Base-by-base conservation (phyloP, 2,329 filamentous ascomycete genomes). In the Chaetothyriales sp. region DNA sequence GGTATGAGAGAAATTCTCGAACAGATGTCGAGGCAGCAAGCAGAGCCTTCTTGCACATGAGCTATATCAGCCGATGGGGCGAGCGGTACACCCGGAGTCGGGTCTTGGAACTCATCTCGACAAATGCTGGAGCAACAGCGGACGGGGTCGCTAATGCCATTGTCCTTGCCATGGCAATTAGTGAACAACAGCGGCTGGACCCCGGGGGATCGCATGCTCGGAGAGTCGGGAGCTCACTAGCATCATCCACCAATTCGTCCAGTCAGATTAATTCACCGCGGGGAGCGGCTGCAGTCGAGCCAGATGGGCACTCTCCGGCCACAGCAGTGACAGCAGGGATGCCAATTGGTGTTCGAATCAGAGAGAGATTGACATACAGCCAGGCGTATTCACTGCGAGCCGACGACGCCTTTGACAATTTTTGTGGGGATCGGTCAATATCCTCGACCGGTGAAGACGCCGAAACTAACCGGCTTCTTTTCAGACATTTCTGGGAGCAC, bases 271-370 rank as follows among this genome's bases (percentile, higher is more conserved):
- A 15, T 12, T 5, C 32, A 15, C 10, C 12, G 15, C 7, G 10
- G 12, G 5, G 10, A 15, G 12, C 32, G 12, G 32, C 32, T 5
- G 32, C 32, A 2, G 4, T 39, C 32, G 32, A 39, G 15, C 15
- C 32, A 15, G 15, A 39, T 15, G 60, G 44, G 56, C 53, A 9
- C 58, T 58, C 6, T 57, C 59, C 18, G 59, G 59, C 0, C 60
- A n/a, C n/a, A n/a, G n/a, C n/a, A n/a, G n/a, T n/a, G n/a, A 66
- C 51, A 64, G 63, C 10, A 59, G 58, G 8, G 47, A 65, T 2
- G 46, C 62, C 5, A 12, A 39, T 39, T 15, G 6, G 22, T 25
- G 10, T 39, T 15, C 32, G 10, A 39, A 39, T 15, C 12, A 15
- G 15, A 15, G 32, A 39, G 32, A 39, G 32, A 15, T 5, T 15